A percentile compares a stretch with the other conserved stretches of the same genome.
phyloP scores from a whole-genome alignment of 768 basidiomycete species.

The Sistotremastrum suecicum region DNA sequence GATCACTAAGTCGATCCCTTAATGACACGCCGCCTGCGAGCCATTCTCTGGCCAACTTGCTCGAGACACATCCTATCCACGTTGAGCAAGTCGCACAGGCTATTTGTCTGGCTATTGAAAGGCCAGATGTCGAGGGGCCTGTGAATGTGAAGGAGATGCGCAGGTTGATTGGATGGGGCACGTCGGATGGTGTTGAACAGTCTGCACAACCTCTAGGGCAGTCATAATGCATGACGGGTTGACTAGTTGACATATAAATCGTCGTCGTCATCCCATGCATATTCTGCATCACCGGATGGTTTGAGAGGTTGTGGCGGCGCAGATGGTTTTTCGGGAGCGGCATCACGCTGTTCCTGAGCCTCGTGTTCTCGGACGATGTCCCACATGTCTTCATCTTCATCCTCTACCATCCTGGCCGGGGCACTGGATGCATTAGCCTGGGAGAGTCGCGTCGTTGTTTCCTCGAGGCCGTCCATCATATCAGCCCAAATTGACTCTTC shows the following conservation, averaged over 20 bases:
- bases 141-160: slow-evolving; percentile 64
- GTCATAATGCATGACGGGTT: too few species aligned
- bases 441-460: too few species aligned
- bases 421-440: neutral
- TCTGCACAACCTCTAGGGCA: too few species aligned
- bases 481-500: too few species aligned
- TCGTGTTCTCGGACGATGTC: slow-evolving; percentile 48
- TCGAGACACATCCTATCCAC: slow-evolving; percentile 83
- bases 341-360: slow-evolving; percentile 8
- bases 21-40: slow-evolving; percentile 30
- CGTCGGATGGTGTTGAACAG: neutral
- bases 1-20: slow-evolving; percentile 17
- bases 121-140: slow-evolving; percentile 39
- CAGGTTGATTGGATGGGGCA: slow-evolving; percentile 53
- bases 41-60: slow-evolving; percentile 59
- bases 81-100: slow-evolving; percentile 92
- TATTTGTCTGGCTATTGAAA: slow-evolving; percentile 36
- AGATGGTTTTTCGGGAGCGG: too few species aligned
- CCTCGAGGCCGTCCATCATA: too few species aligned
- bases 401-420: neutral
- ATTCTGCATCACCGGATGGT: too few species aligned
- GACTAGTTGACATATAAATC: too few species aligned
- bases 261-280: too few species aligned
- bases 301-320: too few species aligned
- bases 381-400: slow-evolving; percentile 62